Conservation (phyloP, 1,284 basidiomycete species). For the Pascua guehoae region DNA sequence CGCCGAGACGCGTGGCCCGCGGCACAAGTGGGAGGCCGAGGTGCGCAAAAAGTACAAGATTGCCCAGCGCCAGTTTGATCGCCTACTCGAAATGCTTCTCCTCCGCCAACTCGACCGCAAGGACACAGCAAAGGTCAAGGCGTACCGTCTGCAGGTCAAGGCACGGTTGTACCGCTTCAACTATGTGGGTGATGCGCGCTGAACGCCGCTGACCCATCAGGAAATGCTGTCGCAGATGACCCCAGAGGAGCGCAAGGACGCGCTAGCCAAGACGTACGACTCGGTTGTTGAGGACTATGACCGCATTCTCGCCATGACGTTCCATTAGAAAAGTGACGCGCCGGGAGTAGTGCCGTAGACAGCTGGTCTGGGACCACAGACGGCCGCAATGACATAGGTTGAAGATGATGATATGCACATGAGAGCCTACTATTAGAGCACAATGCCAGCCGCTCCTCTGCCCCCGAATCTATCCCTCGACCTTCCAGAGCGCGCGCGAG, state of each 20-base stretch:
- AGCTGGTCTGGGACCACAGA: background rate
- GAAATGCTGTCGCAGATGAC: constrained; percentile 82
- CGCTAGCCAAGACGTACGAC: constrained; percentile 90
- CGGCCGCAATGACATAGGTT: background rate
- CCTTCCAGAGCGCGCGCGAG: constrained; percentile 73
- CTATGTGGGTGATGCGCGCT: constrained; percentile 59
- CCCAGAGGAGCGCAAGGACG: constrained; percentile 76
- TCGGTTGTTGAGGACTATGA: constrained; percentile 81
- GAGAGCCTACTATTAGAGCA: background rate
- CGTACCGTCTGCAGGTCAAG: constrained; percentile 80
- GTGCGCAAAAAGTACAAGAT: constrained; percentile 83
- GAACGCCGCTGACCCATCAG: constrained; percentile 49
- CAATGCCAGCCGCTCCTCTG: background rate
- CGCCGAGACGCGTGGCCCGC: constrained; percentile 21
- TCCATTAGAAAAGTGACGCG: constrained; percentile 19
- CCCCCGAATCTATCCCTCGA: constrained; percentile 59
- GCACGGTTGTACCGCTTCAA: constrained; percentile 92
- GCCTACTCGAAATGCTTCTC: constrained; percentile 87
- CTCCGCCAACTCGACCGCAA: constrained; percentile 66
- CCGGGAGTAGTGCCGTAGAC: background rate
- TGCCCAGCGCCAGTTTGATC: constrained; percentile 85
- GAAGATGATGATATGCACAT: background rate
- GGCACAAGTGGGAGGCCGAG: constrained; percentile 65
- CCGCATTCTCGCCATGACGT: constrained; percentile 63
- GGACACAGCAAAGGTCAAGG: constrained; percentile 59